phyloP scores from a whole-genome alignment of 2,329 filamentous ascomycete genomes.

The Emmonsiellopsis sp. region DNA sequence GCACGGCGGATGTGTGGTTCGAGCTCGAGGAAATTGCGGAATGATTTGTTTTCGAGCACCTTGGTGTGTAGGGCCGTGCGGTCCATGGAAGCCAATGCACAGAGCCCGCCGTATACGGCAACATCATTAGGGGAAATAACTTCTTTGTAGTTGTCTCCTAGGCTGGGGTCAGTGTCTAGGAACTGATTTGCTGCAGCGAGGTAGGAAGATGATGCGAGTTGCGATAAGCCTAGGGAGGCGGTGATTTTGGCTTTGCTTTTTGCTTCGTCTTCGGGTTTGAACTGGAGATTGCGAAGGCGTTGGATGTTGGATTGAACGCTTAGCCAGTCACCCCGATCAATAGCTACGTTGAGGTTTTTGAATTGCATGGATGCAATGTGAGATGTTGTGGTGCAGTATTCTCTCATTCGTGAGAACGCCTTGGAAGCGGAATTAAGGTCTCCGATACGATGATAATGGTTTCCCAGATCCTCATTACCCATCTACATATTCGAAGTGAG shows the following conservation, averaged over 20 bases:
- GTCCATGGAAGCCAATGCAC: constrained; percentile 83
- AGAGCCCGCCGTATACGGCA: constrained; percentile 82
- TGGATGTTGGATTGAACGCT: constrained; percentile 55
- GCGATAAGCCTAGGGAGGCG: constrained; percentile 52
- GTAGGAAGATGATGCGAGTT: constrained; percentile 49
- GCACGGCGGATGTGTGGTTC: constrained; percentile 92
- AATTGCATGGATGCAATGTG: constrained; percentile 78
- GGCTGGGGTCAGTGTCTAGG: constrained; percentile 51
- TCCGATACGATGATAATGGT: constrained; percentile 71
- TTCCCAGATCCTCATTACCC: constrained; percentile 85
- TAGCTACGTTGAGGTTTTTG: constrained; percentile 64
- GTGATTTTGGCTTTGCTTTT: constrained; percentile 58
- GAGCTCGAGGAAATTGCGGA: constrained; percentile 80
- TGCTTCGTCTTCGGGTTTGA: constrained; percentile 49
- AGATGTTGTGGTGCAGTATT: constrained; percentile 73
- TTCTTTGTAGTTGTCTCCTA: constrained; percentile 54
- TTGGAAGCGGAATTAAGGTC: constrained; percentile 65
- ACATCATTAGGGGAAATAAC: constrained; percentile 78
- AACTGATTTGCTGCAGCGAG: constrained; percentile 64
- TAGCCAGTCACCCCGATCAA: constrained; percentile 71
- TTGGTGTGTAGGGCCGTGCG: constrained; percentile 62
- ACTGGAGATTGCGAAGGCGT: constrained; percentile 44
- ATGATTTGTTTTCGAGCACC: constrained; percentile 71
- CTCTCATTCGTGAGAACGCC: constrained; percentile 76
- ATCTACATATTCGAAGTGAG: constrained; percentile 49